A percentile compares a stretch with the other conserved stretches of the same genome.
Conservation (phyloP, 345 rosid species). For the Trapa bicornis region DNA sequence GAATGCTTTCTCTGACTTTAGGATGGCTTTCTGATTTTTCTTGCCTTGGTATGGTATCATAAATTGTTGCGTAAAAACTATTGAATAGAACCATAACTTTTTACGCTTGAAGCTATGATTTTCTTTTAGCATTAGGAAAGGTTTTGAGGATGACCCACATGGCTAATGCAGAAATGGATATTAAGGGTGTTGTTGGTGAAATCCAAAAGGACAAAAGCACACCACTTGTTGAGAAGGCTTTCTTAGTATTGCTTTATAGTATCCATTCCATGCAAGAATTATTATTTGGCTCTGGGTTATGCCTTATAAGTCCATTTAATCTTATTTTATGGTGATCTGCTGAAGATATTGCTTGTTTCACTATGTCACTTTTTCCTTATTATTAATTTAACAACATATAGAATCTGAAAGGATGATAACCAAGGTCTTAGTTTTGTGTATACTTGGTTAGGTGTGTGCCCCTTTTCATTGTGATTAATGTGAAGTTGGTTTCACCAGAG, state of each 20-base stretch:
- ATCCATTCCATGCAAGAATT: background rate
- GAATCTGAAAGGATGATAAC: too few relatives aligned
- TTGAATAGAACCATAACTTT: background rate
- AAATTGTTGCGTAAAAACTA: background rate
- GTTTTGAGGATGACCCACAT: constrained; percentile 27
- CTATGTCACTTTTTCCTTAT: background rate
- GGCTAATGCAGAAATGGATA: constrained; percentile 73
- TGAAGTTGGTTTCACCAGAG: background rate
- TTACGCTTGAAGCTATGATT: constrained; percentile 11
- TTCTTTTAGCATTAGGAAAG: constrained; percentile 1
- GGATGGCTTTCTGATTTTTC: constrained; percentile 3
- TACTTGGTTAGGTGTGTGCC: background rate
- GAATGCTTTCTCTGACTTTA: background rate
- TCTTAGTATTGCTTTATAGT: constrained; percentile 5
- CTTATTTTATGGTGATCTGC: background rate
- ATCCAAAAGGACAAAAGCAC: constrained; percentile 58
- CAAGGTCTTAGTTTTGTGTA: too few relatives aligned
- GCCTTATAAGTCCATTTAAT: background rate
- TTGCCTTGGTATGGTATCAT: background rate
- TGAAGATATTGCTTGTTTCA: background rate
- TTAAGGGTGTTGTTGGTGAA: constrained; percentile 77
- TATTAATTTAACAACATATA: too few relatives aligned
- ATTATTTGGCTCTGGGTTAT: constrained; percentile 3
- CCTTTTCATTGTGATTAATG: background rate
- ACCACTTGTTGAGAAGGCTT: constrained; percentile 73